Evolutionary conservation across 2,329 filamentous ascomycete species (phyloP).

Genomic region (Fusarium sp.): DNA sequence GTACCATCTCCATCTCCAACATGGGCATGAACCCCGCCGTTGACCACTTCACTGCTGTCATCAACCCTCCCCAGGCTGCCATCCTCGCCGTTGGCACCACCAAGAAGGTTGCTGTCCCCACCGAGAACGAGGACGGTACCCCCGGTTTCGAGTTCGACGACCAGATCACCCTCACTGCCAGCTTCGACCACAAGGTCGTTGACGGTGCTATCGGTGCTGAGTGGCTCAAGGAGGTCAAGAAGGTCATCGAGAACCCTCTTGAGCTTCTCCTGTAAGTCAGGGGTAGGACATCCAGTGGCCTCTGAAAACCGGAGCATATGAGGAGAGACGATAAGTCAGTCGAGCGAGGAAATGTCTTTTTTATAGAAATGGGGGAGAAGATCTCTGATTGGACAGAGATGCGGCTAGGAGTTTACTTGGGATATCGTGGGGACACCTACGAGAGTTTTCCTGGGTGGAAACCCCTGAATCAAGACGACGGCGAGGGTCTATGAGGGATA

Average conservation of each 20-base stretch:
- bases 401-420: slow-evolving; percentile 31
- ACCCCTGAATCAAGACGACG: slow-evolving; percentile 17
- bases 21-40: slow-evolving; percentile 99
- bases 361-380: slow-evolving; percentile 44
- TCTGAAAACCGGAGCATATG: slow-evolving; percentile 8
- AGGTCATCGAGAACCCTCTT: slow-evolving; percentile 96
- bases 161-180: slow-evolving; percentile 93
- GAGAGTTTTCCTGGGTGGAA: slow-evolving; percentile 29
- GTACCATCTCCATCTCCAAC: slow-evolving; percentile 99
- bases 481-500: slow-evolving; percentile 29
- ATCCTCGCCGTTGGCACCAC: slow-evolving; percentile 96
- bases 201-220: slow-evolving; percentile 97
- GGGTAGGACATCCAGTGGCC: slow-evolving; percentile 6
- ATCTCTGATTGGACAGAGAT: slow-evolving; percentile 31
- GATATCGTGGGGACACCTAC: slow-evolving; percentile 18
- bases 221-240: slow-evolving; percentile 98
- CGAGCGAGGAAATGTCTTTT: slow-evolving; percentile 43
- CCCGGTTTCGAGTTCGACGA: slow-evolving; percentile 90
- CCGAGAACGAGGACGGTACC: slow-evolving; percentile 86
- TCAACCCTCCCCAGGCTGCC: slow-evolving; percentile 97
- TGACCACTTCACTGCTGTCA: slow-evolving; percentile 97
- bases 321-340: slow-evolving; percentile 15
- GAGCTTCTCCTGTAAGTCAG: slow-evolving; percentile 85
- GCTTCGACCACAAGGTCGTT: slow-evolving; percentile 99
- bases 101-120: slow-evolving; percentile 93